These are phyloP conservation scores for Amoebophrya sp. DNA, from an alignment of 169 alveolate genomes.

Conservation along the genomic window DNA sequence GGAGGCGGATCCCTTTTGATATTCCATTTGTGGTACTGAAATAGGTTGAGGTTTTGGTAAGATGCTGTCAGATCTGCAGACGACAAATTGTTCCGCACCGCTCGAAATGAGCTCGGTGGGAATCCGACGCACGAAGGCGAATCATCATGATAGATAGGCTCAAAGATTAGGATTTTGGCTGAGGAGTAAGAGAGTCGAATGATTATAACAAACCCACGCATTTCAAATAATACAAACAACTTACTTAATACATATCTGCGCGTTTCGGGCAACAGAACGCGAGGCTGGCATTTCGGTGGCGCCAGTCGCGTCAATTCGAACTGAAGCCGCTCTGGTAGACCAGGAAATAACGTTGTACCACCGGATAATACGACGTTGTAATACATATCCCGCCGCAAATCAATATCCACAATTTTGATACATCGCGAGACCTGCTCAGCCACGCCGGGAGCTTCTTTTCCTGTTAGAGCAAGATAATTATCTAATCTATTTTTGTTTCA, in stretches of 20 bases:
- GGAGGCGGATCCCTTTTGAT: too few species aligned
- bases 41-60: too few species aligned
- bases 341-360: slow-evolving; percentile 81
- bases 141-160: too few species aligned
- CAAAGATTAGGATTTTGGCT: too few species aligned
- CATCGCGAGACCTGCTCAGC: slow-evolving; percentile 82
- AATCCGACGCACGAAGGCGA: too few species aligned
- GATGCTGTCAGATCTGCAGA: too few species aligned
- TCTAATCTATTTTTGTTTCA: too few species aligned
- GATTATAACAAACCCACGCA: not conserved
- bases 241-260: not conserved
- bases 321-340: not conserved
- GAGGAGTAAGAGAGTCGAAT: too few species aligned
- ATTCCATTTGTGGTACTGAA: too few species aligned
- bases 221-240: not conserved
- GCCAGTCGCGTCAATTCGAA: not conserved
- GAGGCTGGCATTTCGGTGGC: not conserved
- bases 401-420: slow-evolving; percentile 86
- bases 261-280: not conserved
- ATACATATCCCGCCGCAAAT: slow-evolving; percentile 84
- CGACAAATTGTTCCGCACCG: too few species aligned
- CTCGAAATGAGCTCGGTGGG: too few species aligned
- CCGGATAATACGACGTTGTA: slow-evolving; percentile 83
- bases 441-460: slow-evolving; percentile 85
- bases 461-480: slow-evolving; percentile 74